Conservation (phyloP, 257 asterid species). For the Solanum etuberosum region DNA sequence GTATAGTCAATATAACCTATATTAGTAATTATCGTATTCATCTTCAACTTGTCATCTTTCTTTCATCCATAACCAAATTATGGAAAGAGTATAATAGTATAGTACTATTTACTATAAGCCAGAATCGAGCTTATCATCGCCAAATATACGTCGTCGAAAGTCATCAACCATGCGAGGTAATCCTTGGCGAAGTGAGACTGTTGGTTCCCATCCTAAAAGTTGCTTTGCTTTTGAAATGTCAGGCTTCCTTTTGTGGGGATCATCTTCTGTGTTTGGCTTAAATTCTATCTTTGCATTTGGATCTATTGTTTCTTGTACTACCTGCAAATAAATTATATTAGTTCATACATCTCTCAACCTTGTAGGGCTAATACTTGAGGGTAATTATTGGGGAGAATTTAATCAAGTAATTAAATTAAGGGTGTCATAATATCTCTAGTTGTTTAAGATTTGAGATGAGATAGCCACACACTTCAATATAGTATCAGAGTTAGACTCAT, state of each 20-base stretch:
- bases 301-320: slow-evolving; percentile 75
- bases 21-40: background rate
- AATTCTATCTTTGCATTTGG: slow-evolving; percentile 69
- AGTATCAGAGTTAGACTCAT: background rate
- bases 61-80: background rate
- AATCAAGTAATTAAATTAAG: background rate
- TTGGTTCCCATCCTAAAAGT: slow-evolving; percentile 74
- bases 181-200: slow-evolving; percentile 56
- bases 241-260: slow-evolving; percentile 86
- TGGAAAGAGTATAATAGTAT: background rate
- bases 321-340: slow-evolving; percentile 18
- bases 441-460: background rate
- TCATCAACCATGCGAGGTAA: slow-evolving; percentile 76
- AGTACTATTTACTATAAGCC: background rate
- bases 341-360: background rate
- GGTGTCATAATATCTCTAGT: background rate
- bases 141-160: slow-evolving; percentile 57
- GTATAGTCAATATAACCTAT: background rate
- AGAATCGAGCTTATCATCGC: slow-evolving; percentile 1
- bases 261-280: slow-evolving; percentile 68
- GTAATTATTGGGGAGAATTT: background rate
- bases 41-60: background rate
- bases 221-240: slow-evolving; percentile 71
- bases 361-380: background rate
- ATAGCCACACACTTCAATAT: background rate